Conservation (phyloP, 2,329 filamentous ascomycete genomes). For the Cordyceps javanica region DNA sequence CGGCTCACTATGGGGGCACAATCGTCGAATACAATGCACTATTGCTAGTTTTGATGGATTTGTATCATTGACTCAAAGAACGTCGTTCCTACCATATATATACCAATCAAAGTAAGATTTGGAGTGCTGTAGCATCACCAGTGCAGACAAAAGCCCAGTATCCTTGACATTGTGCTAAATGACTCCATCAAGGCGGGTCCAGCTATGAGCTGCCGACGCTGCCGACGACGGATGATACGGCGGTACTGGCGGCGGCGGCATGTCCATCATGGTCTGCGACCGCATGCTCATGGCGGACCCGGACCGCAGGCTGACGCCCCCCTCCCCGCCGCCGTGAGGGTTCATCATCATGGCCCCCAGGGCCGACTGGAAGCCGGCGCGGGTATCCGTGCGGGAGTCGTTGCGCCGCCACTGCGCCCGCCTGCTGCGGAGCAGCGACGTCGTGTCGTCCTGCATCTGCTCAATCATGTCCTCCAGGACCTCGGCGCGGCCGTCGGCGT, state of each 20-base stretch:
- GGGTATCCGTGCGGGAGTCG: neutral
- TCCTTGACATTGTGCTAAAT: too few species aligned
- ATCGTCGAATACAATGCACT: too few species aligned
- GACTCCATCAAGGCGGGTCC: too few species aligned
- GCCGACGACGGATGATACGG: neutral
- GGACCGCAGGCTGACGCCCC: neutral
- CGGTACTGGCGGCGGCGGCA: neutral
- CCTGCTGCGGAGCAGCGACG: constrained; percentile 19
- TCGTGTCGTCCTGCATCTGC: constrained; percentile 19
- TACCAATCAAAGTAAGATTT: too few species aligned
- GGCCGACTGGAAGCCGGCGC: neutral
- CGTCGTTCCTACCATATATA: too few species aligned
- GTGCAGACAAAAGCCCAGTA: too few species aligned
- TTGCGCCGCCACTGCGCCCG: neutral
- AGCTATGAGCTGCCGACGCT: neutral
- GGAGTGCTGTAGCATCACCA: too few species aligned
- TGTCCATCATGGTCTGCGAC: neutral
- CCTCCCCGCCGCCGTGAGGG: neutral
- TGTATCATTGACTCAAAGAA: too few species aligned
- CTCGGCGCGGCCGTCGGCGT: constrained; percentile 5
- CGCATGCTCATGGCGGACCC: neutral
- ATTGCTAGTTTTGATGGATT: too few species aligned
- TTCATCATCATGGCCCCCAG: neutral
- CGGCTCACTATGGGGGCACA: too few species aligned
- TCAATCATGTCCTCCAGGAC: constrained; percentile 18